Evolutionary conservation across 139 green algal genomes (phyloP).

Genomic region (Coelastrella sp.): DNA sequence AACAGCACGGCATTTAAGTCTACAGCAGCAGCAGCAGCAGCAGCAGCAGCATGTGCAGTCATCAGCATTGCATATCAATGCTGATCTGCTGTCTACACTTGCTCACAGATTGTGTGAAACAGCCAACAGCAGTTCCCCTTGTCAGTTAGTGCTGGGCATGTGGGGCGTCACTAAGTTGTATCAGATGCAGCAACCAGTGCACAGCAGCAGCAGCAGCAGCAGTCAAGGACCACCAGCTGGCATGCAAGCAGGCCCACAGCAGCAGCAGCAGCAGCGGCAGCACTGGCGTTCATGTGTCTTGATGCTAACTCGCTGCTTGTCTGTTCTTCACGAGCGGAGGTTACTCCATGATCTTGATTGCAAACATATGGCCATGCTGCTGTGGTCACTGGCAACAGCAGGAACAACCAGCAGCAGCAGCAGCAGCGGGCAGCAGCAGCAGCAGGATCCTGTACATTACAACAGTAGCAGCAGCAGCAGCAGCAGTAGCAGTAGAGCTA

Average conservation of each 20-base stretch:
- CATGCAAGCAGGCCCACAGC: neutral
- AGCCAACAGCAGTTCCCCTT: neutral
- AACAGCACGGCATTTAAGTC: neutral
- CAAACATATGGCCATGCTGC: slow-evolving; percentile 6
- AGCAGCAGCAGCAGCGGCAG: slow-evolving; percentile 24
- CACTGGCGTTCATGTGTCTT: neutral
- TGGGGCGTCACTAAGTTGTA: slow-evolving; percentile 16
- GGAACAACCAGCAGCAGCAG: neutral
- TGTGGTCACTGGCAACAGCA: slow-evolving; percentile 6
- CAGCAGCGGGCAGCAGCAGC: slow-evolving; percentile 25
- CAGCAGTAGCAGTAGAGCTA: slow-evolving; percentile 4
- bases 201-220: neutral
- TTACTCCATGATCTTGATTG: neutral
- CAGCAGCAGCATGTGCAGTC: slow-evolving; percentile 33
- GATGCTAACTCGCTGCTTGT: neutral
- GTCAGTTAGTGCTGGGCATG: slow-evolving; percentile 5
- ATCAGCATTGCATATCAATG: neutral
- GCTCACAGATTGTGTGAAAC: neutral
- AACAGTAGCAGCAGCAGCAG: neutral
- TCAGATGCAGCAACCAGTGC: neutral
- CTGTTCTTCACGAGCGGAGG: neutral
- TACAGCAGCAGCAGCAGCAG: slow-evolving; percentile 19
- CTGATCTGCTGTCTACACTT: neutral
- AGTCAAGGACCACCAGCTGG: neutral
- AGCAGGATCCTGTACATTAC: neutral